Conservation (phyloP, 345 rosid genomes). For the Psidium friedrichsthalianum region DNA sequence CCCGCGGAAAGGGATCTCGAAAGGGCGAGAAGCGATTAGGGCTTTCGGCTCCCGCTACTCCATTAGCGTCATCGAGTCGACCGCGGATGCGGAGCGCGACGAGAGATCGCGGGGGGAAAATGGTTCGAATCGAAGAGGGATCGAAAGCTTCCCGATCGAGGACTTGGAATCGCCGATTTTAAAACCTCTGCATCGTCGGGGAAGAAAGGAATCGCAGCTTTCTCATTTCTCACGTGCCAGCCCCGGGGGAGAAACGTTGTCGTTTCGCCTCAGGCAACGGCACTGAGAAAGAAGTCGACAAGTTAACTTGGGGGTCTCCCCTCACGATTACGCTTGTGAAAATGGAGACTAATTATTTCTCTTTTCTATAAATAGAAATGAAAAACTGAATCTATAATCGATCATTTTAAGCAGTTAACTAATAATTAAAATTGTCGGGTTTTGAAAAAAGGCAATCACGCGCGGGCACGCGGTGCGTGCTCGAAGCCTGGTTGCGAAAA, state of each 20-base stretch:
- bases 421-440: neutral
- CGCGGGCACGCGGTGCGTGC: accelerated
- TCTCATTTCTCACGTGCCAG: neutral
- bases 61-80: neutral
- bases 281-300: neutral
- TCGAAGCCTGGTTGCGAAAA: accelerated
- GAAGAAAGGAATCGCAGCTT: neutral
- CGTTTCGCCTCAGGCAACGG: neutral
- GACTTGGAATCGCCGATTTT: neutral
- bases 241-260: neutral
- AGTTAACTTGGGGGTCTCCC: neutral
- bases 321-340: neutral
- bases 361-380: neutral
- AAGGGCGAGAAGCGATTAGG: neutral
- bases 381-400: neutral
- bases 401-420: neutral
- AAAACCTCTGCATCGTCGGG: neutral
- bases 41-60: neutral
- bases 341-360: neutral
- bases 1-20: neutral
- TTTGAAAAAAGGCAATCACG: neutral
- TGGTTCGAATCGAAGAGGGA: neutral
- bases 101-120: neutral
- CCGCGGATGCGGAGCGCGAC: neutral
- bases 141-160: neutral